Evolutionary conservation across 2,329 filamentous ascomycete species (phyloP), one percentile per base, ranked within the genome.

Genomic region (Penicillium capsulatum): DNA sequence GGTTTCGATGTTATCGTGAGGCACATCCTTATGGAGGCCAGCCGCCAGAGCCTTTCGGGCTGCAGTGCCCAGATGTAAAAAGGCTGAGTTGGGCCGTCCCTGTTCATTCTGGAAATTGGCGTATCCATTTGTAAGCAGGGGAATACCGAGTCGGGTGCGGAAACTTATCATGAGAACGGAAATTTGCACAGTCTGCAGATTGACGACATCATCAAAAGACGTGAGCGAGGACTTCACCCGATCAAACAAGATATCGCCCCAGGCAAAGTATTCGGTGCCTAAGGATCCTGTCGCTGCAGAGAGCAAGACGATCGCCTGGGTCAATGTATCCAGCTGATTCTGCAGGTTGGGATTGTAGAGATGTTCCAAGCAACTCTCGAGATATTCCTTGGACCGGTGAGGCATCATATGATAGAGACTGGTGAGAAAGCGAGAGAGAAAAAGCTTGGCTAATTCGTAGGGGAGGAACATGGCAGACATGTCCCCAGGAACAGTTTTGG

Each of bases 161-260:
- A 47, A 7, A 66, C 68, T 68, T 67, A 71, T 71, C 66, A 72
- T 70, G 19, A 71, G 53, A 10, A 70, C 47, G 0, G 67, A 60
- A 5, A 70, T 58, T 40, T 72, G 69, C 3, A 72, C 58, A 1
- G 64, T 64, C 36, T 71, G 66, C 10, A 69, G 47, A 30, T 72
- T 72, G 2, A 72, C 69, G 11, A 69, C 62, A 17, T 72, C 69
- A 31, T 72, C 69, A 32, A 67, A 56, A 4, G 59, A 54, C 4
- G 50, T 50, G 9, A 59, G 52, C 0, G 64, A 63, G 17, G 61
- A 58, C 45, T 68, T 71, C 3, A 67, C 67, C n/a, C 64, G 67
- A 17, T 70, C 64, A 15, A 67, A 69, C 17, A 72, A 40, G 15
- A 70, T 58, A 17, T 71, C 65, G 0, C 64, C 67, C 46, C 67